Base-by-base conservation (phyloP, 1,284 basidiomycete species). In the Rhodotorula glutinis region DNA sequence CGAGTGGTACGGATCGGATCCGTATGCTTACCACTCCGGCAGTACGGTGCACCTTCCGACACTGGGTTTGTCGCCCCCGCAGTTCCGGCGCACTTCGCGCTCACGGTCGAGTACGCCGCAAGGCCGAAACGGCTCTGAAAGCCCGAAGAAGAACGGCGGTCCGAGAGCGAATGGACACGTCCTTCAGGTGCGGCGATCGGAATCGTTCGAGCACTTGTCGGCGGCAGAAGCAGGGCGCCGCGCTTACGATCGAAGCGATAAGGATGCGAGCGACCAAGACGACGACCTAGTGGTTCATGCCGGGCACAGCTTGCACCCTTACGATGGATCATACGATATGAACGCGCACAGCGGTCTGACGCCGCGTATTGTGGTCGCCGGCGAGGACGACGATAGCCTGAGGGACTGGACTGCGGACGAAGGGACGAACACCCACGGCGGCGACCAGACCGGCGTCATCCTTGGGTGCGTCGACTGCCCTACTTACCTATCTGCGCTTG, bases 371-470 rank as follows among this genome's bases (percentile, higher is more conserved):
- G n/a, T 58, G 30, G 61, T 67, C 14, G 64, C 54, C 2, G 53
- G 49, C 10, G 65, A 30, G 11, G 60, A 47, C 25, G 64, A 59
- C 16, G 55, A 51, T 23, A 57, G 49, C 30, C 21, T 55, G 27
- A 47, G 47, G 13, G 64, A 65, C 13, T 57, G 56, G 51, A 57
- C 66, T 21, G 53, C 43, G 16, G 60, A 65, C 27, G 56, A 49
- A 17, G 44, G 11, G 61, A 38, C n/a, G 55, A 30, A 55, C 25
- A 59, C 82, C 9, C 33, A 43, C 3, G 81, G 90, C 58, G 88
- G 87, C 58, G 84, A 86, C 30, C 91, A 92, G 78, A 90, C 91
- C 1, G 92, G 92, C n/a, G 87, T 91, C 41, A 92, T 95, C 65
- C 81, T 95, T 62, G 77, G 77, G 67, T 66, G 33, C 44, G 63